Conservation (phyloP, 495 filamentous ascomycete genomes). For the Tuber melanosporum region DNA sequence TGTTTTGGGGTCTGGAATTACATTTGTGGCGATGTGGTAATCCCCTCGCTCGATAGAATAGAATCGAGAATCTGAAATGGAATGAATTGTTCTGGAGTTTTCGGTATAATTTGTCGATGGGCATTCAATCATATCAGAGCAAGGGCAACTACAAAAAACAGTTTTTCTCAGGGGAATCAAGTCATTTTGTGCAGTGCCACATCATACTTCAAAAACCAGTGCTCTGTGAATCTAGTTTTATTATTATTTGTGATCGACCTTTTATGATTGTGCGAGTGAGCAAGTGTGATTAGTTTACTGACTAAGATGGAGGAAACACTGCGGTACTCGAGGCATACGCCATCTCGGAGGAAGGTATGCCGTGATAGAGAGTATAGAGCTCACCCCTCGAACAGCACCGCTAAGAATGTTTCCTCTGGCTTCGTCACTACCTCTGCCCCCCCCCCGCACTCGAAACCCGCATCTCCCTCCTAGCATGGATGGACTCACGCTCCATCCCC, state of each 20-base stretch:
- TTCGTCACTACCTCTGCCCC: not conserved
- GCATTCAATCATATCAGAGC: not conserved
- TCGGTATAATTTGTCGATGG: not conserved
- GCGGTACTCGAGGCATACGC: not conserved
- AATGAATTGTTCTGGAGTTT: not conserved
- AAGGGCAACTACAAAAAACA: not conserved
- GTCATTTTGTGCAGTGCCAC: not conserved
- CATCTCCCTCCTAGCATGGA: not conserved
- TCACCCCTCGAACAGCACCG: not conserved
- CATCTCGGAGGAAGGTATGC: not conserved
- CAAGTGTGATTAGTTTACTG: not conserved
- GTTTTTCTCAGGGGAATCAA: not conserved
- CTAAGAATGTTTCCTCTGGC: not conserved
- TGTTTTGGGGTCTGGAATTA: not conserved
- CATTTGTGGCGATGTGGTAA: not conserved
- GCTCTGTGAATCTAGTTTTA: not conserved
- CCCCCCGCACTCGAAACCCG: not conserved
- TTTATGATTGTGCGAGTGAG: constrained; percentile 2
- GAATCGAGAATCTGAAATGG: not conserved
- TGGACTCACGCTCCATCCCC: not conserved
- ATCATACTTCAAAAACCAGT: not conserved
- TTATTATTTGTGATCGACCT: not conserved
- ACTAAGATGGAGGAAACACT: not conserved
- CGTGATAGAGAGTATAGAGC: not conserved
- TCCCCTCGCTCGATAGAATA: not conserved